These are phyloP conservation scores for Monosporascus sp. DNA, from an alignment of 2,329 filamentous ascomycete species.

Conservation along the genomic window DNA sequence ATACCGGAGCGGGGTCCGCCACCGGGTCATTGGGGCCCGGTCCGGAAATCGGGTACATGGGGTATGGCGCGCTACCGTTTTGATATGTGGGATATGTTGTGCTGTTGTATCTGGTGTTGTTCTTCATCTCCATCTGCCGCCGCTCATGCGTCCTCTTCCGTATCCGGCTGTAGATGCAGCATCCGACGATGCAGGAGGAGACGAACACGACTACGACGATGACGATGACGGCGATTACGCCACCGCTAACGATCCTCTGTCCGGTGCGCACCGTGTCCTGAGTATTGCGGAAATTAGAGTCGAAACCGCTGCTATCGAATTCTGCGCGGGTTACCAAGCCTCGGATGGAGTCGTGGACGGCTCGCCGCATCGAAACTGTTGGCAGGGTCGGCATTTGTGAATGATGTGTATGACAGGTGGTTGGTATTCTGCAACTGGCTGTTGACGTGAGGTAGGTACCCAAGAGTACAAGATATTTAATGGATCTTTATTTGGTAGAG, in stretches of 20 bases:
- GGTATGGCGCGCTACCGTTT: too few relatives aligned
- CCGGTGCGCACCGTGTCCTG: not conserved
- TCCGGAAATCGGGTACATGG: too few relatives aligned
- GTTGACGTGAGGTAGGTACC: not conserved
- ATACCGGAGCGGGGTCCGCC: not conserved
- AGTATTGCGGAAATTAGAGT: not conserved
- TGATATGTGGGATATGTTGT: not conserved
- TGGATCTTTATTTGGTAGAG: too few relatives aligned
- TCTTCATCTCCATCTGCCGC: not conserved
- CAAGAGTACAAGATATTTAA: not conserved
- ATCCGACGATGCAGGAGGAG: not conserved
- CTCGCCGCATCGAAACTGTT: not conserved
- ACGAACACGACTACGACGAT: not conserved
- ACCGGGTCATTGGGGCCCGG: not conserved
- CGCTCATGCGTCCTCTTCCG: not conserved
- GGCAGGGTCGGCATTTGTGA: not conserved
- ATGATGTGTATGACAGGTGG: not conserved
- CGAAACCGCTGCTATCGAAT: not conserved
- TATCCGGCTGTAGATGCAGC: not conserved
- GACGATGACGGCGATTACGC: constrained; percentile 1
- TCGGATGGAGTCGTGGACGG: not conserved
- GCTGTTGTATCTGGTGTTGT: not conserved
- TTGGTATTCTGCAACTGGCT: not conserved
- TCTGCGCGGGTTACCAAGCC: too few relatives aligned
- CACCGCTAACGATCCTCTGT: not conserved